phyloP scores from a whole-genome alignment of 768 basidiomycete genomes.

The Chalciporus sphaerocephalus region DNA sequence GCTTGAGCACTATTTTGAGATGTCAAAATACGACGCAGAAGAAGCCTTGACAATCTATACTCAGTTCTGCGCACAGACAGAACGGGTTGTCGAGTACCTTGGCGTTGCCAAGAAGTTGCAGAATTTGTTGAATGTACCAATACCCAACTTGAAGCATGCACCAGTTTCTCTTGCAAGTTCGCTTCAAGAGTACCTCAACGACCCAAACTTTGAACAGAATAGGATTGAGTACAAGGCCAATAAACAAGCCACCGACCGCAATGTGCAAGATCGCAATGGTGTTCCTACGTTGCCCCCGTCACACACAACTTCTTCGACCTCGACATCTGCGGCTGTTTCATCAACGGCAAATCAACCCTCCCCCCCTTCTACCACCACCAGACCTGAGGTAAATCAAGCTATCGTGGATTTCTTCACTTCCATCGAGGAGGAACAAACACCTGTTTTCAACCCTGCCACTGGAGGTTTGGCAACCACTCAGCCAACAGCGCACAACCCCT shows the following conservation, averaged over 20 bases:
- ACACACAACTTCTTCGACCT: conserved; percentile 20
- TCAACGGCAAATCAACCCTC: conserved; percentile 24
- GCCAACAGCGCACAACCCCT: conserved; percentile 70
- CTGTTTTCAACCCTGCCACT: conserved; percentile 64
- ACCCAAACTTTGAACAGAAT: conserved; percentile 96
- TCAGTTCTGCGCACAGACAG: conserved; percentile 91
- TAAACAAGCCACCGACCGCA: conserved; percentile 58
- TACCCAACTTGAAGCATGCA: conserved; percentile 92
- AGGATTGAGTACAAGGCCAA: conserved; percentile 85
- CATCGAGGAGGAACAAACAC: conserved; percentile 77
- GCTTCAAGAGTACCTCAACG: conserved; percentile 92
- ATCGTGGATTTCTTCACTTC: conserved; percentile 83
- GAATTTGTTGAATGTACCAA: conserved; percentile 87
- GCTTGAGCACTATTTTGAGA: conserved; percentile 94
- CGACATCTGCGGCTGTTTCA: conserved; percentile 17
- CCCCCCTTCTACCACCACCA: conserved; percentile 24
- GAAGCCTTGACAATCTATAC: conserved; percentile 86
- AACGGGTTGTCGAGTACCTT: conserved; percentile 88
- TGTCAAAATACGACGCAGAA: conserved; percentile 89
- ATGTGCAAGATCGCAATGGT: conserved; percentile 9
- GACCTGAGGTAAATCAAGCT: conserved; percentile 41
- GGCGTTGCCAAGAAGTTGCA: conserved; percentile 90
- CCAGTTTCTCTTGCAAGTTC: conserved; percentile 92
- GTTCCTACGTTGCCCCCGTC: conserved; percentile 5
- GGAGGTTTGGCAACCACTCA: conserved; percentile 50